phyloP scores from a whole-genome alignment of 1,284 basidiomycete species.

The Trichosporon coremiiforme region DNA sequence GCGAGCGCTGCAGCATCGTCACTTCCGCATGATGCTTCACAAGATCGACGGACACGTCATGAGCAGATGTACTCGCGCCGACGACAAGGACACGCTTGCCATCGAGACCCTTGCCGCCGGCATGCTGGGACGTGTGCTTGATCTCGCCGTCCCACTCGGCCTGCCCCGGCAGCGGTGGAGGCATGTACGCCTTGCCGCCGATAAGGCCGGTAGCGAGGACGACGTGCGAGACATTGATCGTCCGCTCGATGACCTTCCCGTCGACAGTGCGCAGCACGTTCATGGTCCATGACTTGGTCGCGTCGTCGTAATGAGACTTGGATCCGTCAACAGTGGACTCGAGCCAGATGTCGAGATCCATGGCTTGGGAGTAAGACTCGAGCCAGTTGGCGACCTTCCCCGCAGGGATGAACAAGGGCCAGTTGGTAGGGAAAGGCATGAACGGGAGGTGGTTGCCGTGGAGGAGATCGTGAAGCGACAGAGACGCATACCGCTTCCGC shows the following conservation, averaged over 20 bases:
- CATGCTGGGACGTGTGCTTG: slow-evolving; percentile 65
- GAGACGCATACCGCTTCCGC: slow-evolving; percentile 61
- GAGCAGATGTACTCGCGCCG: not conserved
- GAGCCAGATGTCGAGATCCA: slow-evolving; percentile 70
- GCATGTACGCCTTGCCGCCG: slow-evolving; percentile 61
- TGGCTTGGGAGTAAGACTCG: slow-evolving; percentile 65
- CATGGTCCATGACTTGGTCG: slow-evolving; percentile 60
- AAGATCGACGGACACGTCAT: slow-evolving; percentile 52
- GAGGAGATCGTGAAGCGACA: slow-evolving; percentile 67
- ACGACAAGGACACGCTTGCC: not conserved
- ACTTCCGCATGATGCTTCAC: slow-evolving; percentile 61
- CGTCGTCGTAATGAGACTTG: slow-evolving; percentile 58
- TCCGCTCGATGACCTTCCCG: slow-evolving; percentile 54
- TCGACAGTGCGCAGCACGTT: slow-evolving; percentile 56
- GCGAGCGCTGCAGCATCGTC: slow-evolving; percentile 66
- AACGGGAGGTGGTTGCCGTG: slow-evolving; percentile 51
- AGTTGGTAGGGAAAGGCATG: slow-evolving; percentile 40
- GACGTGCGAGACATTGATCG: slow-evolving; percentile 57
- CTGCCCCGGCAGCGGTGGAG: slow-evolving; percentile 56
- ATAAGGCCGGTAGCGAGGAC: slow-evolving; percentile 62
- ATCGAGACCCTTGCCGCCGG: not conserved
- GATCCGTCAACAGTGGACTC: slow-evolving; percentile 59
- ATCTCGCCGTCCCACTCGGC: slow-evolving; percentile 63
- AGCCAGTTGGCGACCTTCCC: slow-evolving; percentile 69
- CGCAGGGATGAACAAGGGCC: slow-evolving; percentile 47